Base-by-base conservation (phyloP, 1,139 yeast species). In the Yamadazyma atlantica region DNA sequence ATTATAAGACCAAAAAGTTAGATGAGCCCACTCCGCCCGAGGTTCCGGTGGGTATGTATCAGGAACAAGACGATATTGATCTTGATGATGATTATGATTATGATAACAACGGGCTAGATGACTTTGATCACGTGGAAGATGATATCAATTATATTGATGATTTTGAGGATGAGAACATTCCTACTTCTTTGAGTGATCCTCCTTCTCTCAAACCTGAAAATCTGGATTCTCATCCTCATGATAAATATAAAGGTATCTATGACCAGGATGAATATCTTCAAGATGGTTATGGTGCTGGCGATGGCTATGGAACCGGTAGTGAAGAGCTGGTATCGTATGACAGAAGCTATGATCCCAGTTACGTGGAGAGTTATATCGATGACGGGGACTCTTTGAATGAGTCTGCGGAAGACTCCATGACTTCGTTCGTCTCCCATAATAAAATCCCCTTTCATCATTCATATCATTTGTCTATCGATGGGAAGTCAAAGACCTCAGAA, bases 101-200 rank as follows among this genome's bases (percentile, higher is more conserved):
- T 44, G 83, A 70, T 31, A 66, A 77, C 34, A 85, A 79, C 32
- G 87, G 65, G 3, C 37, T 55, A 18, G 66, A 56, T 26, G 78
- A 67, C 43, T 69, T 77, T 19, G 52, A 58, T 40, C 52, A 51
- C 33, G 50, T 64, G 13, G 67, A 55, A 9, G 73, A 60, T 26
- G 76, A 68, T 11, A 82, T 72, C 6, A 84, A 75, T 18, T 79
- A 69, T 8, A 83, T 73, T 3, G 64, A 58, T 19, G 80, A 57
- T 35, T 71, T 69, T 38, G 80, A 70, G 19, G 41, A 40, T 16
- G 35, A 29, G 13, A 37, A 4, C 16, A 32, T n/a, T 29, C 14
- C 27, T 11, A 24, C 5, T 24, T 24, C n/a, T n/a, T n/a, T n/a
- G n/a, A n/a, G n/a, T n/a, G n/a, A n/a, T n/a, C n/a, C n/a, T n/a